Evolutionary conservation across 306 rosid species (phyloP), one percentile per base, ranked within the genome.

Genomic region (Fragaria nilgerrensis): DNA sequence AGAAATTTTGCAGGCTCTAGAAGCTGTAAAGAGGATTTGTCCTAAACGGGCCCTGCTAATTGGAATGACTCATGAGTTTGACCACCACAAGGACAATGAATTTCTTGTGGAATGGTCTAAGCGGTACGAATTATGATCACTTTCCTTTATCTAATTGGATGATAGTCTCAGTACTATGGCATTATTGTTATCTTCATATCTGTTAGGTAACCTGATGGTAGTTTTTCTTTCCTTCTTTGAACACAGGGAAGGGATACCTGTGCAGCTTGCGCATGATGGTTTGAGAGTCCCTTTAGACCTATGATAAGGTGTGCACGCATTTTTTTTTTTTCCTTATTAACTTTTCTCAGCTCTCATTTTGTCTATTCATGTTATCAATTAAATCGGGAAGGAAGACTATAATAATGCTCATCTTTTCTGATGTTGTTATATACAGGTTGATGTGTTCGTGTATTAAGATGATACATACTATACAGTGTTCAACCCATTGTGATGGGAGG

Each of bases 231-330:
- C 13, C 25, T 68, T 73, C n/a, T 67, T 78, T 86, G 70, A 52
- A 32, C 36, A 89, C 36, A 92, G 99, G 92, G 99, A 92, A 90
- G 99, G 97, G 70, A 90, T 95, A 78, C 88, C 79, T 7, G 99
- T 95, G 84, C 93, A 92, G 88, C 97, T 95, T 85, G 96, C 99
- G 11, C 94, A 50, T 62, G 99, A 95, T 84, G 99, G 99, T 75
- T 87, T 95, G 87, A 92, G 92, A 92, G 78, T 92, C 64, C 90
- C 97, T 70, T 69, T 92, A 56, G 82, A 82, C 73, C 89, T 95
- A 29, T 94, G 82, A 85, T 50, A 78, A 44, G 92, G 92, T 85
- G 73, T 72, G 88, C 82, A 72, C 36, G 36, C 36, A 32, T 32
- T 3, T 32, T 32, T 32, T 3, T 32, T 32, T 3, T 32, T 32